Evolutionary conservation across 345 rosid genomes (phyloP).

Genomic region (Rhizophora apiculata): DNA sequence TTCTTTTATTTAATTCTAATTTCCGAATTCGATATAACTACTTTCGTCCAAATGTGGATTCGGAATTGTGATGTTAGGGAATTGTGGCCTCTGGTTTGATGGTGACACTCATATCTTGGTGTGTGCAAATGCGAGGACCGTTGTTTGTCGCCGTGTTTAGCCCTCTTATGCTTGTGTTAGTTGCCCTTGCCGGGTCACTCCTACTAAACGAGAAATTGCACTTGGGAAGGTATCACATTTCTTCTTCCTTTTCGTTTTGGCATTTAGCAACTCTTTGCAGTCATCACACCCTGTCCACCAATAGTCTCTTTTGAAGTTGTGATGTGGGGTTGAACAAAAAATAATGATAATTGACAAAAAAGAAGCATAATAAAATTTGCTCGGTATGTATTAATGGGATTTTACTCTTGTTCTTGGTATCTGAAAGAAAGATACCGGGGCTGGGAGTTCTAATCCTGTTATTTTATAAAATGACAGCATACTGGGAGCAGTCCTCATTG

Average conservation of each 20-base stretch:
- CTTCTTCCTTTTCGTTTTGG: not conserved
- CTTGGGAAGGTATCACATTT: conserved; percentile 23
- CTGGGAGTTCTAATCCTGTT: too few species aligned
- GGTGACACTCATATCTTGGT: conserved; percentile 35
- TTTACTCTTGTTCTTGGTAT: too few species aligned
- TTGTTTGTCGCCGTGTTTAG: conserved; percentile 41
- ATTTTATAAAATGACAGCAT: conserved; percentile 23
- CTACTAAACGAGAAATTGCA: conserved; percentile 40
- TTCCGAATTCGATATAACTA: too few species aligned
- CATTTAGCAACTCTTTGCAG: not conserved
- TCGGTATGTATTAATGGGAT: too few species aligned
- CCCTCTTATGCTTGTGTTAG: conserved; percentile 43
- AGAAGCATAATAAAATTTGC: too few species aligned
- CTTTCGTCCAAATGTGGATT: too few species aligned
- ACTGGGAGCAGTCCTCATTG: conserved; percentile 37
- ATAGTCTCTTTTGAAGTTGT: not conserved
- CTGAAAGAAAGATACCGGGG: too few species aligned
- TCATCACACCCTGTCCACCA: not conserved
- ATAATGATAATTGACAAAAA: too few species aligned
- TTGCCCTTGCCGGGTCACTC: conserved; percentile 41
- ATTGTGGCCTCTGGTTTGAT: conserved; percentile 36
- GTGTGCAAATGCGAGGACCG: conserved; percentile 42
- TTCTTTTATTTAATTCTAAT: too few species aligned
- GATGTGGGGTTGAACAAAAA: not conserved
- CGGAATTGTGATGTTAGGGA: conserved; percentile 9